Conservation (phyloP, 2,329 filamentous ascomycete genomes). For the Curvularia verruculosa region DNA sequence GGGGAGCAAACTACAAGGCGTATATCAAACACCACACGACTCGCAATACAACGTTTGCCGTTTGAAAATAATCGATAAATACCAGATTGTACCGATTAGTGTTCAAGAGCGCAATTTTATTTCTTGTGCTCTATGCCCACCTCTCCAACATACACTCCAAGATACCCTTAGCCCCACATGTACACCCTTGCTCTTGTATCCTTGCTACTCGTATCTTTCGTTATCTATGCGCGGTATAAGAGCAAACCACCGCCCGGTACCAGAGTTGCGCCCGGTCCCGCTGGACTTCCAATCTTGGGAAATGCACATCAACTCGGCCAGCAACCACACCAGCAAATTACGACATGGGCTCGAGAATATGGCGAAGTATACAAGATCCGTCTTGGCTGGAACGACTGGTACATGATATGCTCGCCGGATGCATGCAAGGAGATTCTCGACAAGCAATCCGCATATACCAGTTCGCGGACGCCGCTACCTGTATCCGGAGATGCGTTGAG, state of each 20-base stretch:
- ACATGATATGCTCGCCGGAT: constrained; percentile 53
- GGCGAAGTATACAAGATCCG: constrained; percentile 55
- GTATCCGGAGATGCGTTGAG: constrained; percentile 50
- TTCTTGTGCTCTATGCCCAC: neutral
- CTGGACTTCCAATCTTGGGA: constrained; percentile 36
- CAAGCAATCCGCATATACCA: constrained; percentile 47
- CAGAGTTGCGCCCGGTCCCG: constrained; percentile 31
- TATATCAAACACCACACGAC: constrained; percentile 1
- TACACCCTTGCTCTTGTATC: constrained; percentile 24
- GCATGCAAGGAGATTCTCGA: constrained; percentile 56
- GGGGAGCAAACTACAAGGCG: constrained; percentile 15
- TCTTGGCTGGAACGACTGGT: constrained; percentile 56
- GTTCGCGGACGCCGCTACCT: constrained; percentile 47
- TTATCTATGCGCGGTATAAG: constrained; percentile 18
- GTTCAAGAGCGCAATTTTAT: neutral
- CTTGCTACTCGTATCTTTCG: constrained; percentile 15
- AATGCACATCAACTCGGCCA: constrained; percentile 39
- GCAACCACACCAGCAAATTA: constrained; percentile 41
- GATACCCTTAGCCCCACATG: constrained; percentile 24
- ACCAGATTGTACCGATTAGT: neutral
- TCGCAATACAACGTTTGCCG: neutral
- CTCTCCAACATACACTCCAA: neutral
- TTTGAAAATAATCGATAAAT: neutral
- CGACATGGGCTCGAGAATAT: constrained; percentile 50
- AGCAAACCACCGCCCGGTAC: constrained; percentile 25